Conservation (phyloP, 139 green algal genomes). For the Haematococcus sp. region DNA sequence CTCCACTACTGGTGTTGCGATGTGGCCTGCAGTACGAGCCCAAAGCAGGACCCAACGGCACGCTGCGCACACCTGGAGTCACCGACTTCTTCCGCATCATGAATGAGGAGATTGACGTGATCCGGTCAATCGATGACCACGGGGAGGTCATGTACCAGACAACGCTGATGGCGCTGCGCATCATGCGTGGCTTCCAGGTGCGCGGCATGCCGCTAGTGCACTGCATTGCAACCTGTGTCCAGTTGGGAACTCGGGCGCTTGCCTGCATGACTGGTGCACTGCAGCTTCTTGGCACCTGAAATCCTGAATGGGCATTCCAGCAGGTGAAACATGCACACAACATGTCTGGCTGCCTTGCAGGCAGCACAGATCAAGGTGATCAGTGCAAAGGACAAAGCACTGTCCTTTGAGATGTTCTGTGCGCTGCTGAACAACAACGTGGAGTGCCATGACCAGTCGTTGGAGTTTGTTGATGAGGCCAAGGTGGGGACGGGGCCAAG, state of each 20-base stretch:
- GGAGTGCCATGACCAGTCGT: slow-evolving; percentile 74
- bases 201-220: background rate
- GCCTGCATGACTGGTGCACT: background rate
- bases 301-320: no score
- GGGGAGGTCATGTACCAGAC: slow-evolving; percentile 34
- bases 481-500: slow-evolving; percentile 33
- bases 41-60: slow-evolving; percentile 54
- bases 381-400: background rate
- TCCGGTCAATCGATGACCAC: slow-evolving; percentile 26
- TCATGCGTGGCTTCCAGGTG: slow-evolving; percentile 51
- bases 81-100: slow-evolving; percentile 92
- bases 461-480: slow-evolving; percentile 73
- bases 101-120: slow-evolving; percentile 70
- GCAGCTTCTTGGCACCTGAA: no score
- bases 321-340: no score
- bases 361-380: slow-evolving; percentile 28
- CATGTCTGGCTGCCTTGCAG: no score
- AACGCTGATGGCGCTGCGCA: slow-evolving; percentile 13
- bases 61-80: slow-evolving; percentile 73
- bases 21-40: slow-evolving; percentile 53
- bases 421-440: slow-evolving; percentile 82
- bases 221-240: background rate
- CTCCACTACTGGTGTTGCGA: no score
- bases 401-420: slow-evolving; percentile 61
- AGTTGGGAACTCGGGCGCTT: background rate